phyloP scores from a whole-genome alignment of 75 land plant species.

The Picea sitchensis region DNA sequence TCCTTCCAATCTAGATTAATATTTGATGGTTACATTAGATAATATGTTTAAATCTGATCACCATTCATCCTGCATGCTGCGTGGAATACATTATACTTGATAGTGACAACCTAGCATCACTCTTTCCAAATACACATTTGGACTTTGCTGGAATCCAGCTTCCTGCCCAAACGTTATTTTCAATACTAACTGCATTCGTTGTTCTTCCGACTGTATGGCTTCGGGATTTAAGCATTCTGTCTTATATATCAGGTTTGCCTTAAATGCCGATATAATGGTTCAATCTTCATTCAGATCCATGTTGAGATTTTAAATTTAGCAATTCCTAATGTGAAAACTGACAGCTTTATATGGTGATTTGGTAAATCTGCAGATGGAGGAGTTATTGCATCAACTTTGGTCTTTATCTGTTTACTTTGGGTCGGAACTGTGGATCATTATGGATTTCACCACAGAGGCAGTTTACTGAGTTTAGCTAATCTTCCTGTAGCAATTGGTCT shows the following conservation, averaged over 20 bases:
- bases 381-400: constrained; percentile 72
- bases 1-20: background rate
- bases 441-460: background rate
- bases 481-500: too few species aligned
- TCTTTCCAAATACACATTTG: constrained; percentile 67
- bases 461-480: too few species aligned
- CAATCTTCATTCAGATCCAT: background rate
- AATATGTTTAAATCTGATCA: too few species aligned
- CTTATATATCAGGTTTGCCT: constrained; percentile 65
- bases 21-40: background rate
- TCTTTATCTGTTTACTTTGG: constrained; percentile 64
- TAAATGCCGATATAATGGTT: background rate
- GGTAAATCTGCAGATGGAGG: constrained; percentile 63
- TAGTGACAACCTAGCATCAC: constrained; percentile 66
- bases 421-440: constrained; percentile 61
- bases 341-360: background rate
- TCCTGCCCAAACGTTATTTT: constrained; percentile 42
- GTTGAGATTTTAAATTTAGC: background rate
- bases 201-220: constrained; percentile 85
- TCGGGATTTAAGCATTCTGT: constrained; percentile 58
- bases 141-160: constrained; percentile 41
- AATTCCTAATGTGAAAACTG: background rate
- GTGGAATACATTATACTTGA: constrained; percentile 75
- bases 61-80: constrained; percentile 35
- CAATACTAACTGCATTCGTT: constrained; percentile 52